Evolutionary conservation across 2,329 filamentous ascomycete genomes (phyloP), one percentile per base, ranked within the genome.

Genomic region (Exophiala dermatitidis): DNA sequence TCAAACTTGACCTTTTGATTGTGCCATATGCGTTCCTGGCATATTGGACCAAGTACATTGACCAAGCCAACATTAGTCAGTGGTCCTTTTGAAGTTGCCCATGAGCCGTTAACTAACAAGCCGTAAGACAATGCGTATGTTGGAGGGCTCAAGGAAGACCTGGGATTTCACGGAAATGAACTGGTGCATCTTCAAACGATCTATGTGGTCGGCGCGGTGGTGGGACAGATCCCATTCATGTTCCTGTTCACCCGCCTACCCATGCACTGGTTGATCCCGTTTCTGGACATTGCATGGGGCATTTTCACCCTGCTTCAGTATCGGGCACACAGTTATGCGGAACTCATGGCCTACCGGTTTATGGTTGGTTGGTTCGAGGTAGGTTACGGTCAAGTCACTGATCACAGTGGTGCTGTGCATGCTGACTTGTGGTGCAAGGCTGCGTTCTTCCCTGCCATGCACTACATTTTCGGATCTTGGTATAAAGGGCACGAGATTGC

Each of bases 241-340:
- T 78, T 77, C 54, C 64, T 80, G 1, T 76, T 80, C 44, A 54
- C 74, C 71, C 10, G 63, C 54, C 37, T 68, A 6, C 67, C 76
- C 0, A 75, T 81, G 65, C 71, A 73, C 51, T 79, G 72, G 66
- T 59, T 77, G 0, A 72, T 80, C 4, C 78, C 79, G 0, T 68
- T 71, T n/a, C 19, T 80, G 56, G 77, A 81, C 53, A 58, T 81
- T 1, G 62, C 68, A 1, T 82, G 79, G 79, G 78, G 78, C 0
- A 64, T 80, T 29, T 79, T 81, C 56, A 82, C 78, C 0, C 68
- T 83, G 5, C 65, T 81, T 2, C 78, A 81, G 53, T 81, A 75
- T 51, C 73, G 78, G 2, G 63, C 63, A 1, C 63, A 64, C 3
- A 64, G 62, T 45, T 64, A 66, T 10, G 54, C 62, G 2, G 66